Evolutionary conservation across 2,329 filamentous ascomycete genomes (phyloP), one percentile per base, ranked within the genome.

Genomic region (Exophiala aquamarina): DNA sequence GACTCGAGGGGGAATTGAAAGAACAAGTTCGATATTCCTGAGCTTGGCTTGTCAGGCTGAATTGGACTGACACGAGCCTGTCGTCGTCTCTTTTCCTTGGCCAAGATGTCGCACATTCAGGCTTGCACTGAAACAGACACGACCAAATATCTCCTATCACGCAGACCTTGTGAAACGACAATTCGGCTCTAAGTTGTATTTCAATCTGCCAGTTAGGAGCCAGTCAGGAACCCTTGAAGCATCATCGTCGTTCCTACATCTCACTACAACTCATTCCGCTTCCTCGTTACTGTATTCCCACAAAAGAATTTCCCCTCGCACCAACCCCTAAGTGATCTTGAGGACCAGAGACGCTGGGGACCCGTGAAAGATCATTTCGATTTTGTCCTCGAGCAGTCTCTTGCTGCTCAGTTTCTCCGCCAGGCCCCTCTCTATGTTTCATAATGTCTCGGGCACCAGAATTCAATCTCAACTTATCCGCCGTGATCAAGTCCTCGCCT

Each of bases 381-480:
- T 20, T 36, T 2, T 9, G 23, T 20, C 29, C 9, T 20, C 8
- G 17, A 8, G 35, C n/a, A 6, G 14, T 36, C 26, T 54, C 51
- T 9, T 36, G 19, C 33, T 54, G 48, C 21, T 44, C 48, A 10
- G 40, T 21, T 20, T 38, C 40, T 15, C 38, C 45, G 2, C n/a
- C 21, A 4, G 44, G 31, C 3, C 36, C 44, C 26, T 54, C 49
- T 10, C 17, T 17, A 33, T 31, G 47, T 38, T 54, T 52, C 9
- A 48, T 52, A 40, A 59, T 51, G 10, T 33, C 13, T 29, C 35
- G 55, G 10, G 57, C 51, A 34, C 61, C 52, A 32, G 53, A 54
- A 29, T 59, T 51, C n/a, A 61, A 47, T 4, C 46, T 18, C 37
- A 62, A 49, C n/a, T 55, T 47, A 36, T 63, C 52, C 3, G 52